phyloP scores from a whole-genome alignment of 805 yeast species.

The Saccharomycopsis vini region DNA sequence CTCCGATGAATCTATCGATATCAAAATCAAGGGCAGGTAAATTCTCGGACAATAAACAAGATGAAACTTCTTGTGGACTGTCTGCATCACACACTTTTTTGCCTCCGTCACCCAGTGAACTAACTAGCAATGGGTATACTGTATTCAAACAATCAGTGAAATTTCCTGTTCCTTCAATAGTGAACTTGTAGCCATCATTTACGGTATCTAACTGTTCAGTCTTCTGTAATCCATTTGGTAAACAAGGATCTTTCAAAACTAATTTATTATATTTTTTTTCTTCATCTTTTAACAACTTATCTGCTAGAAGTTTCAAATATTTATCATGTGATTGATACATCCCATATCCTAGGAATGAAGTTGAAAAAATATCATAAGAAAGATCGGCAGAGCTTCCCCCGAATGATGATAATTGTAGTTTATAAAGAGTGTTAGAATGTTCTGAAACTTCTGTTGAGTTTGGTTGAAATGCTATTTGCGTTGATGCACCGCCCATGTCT shows the following conservation, averaged over 20 bases:
- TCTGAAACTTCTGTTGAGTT: conserved; percentile 35
- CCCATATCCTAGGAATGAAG: conserved; percentile 54
- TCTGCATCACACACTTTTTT: conserved; percentile 11
- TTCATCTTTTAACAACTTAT: background rate
- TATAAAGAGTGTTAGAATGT: conserved; percentile 38
- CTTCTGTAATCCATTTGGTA: conserved; percentile 36
- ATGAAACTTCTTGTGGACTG: conserved; percentile 27
- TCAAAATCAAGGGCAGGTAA: conserved; percentile 52
- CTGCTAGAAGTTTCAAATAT: conserved; percentile 30
- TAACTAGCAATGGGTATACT: conserved; percentile 34
- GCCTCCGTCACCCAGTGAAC: conserved; percentile 15
- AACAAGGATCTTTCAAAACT: conserved; percentile 43
- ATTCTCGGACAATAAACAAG: conserved; percentile 44
- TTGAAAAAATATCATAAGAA: conserved; percentile 39
- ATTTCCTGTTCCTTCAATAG: conserved; percentile 44
- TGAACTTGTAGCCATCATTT: conserved; percentile 17
- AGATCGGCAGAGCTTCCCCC: conserved; percentile 23
- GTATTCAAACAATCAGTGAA: conserved; percentile 38
- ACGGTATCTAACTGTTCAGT: background rate
- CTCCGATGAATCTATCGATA: conserved; percentile 49
- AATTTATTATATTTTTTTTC: conserved; percentile 7
- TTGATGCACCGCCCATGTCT: conserved; percentile 59
- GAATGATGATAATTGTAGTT: conserved; percentile 33
- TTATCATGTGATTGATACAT: conserved; percentile 44
- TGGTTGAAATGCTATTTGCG: conserved; percentile 59